Conservation (phyloP, 495 filamentous ascomycete species). For the Parathielavia hyrcaniae region DNA sequence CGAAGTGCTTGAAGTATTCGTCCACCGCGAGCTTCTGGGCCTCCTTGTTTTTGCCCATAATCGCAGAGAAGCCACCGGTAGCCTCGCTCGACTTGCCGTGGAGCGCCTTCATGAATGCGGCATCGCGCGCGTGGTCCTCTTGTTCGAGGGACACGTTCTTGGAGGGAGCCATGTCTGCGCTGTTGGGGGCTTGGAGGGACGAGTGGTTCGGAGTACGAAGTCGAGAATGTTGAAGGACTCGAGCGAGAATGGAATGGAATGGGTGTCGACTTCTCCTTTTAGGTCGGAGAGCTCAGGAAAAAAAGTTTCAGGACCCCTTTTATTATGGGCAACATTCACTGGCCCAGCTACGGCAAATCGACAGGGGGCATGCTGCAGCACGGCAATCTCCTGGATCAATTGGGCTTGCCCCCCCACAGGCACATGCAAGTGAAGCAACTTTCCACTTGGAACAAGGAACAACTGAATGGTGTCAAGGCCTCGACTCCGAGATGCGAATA, state of each 20-base stretch:
- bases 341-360: not conserved
- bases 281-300: not conserved
- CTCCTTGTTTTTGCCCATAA: conserved; percentile 73
- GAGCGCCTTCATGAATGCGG: conserved; percentile 83
- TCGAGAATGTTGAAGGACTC: not conserved
- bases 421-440: conserved; percentile 5
- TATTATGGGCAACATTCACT: conserved; percentile 8
- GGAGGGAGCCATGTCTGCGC: conserved; percentile 56
- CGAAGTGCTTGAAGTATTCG: conserved; percentile 99
- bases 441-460: not conserved
- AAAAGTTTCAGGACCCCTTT: conserved; percentile 21
- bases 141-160: conserved; percentile 58
- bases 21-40: conserved; percentile 88
- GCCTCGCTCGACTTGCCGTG: conserved; percentile 77
- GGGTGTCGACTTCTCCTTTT: not conserved
- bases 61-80: conserved; percentile 68
- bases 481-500: conserved; percentile 3
- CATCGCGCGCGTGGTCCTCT: conserved; percentile 85
- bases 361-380: conserved; percentile 11
- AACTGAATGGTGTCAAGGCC: not conserved
- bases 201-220: not conserved
- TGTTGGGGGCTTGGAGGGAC: not conserved
- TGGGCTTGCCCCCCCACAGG: conserved; percentile 4
- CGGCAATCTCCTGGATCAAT: conserved; percentile 9
- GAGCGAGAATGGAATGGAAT: not conserved